Evolutionary conservation across 164 flowering plant genomes (phyloP), one percentile per base, ranked within the genome.

Genomic region (Akebia trifoliata): DNA sequence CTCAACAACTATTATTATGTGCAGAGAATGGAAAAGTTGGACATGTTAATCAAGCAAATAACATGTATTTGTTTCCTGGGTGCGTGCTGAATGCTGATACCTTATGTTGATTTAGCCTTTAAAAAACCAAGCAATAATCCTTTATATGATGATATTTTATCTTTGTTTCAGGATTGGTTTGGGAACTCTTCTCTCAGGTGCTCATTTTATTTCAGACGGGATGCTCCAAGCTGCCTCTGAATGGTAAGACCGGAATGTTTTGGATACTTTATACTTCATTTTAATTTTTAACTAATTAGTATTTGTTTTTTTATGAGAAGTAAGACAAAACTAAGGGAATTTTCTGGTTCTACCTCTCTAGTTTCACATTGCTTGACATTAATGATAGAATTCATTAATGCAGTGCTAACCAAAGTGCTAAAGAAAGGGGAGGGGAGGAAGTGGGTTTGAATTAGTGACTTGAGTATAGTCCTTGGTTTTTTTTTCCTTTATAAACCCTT

Each of bases 21-120:
- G 63, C 85, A 85, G 92, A 76, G 32, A 78, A 83, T 73, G 97
- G 99, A 43, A 86, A 86, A 72, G 62, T 77, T 37, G 97, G 97
- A 22, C 84, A 87, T 73, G 97, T 84, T 39, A 90, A 94, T 74
- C 99, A 94, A 77, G 99, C 97, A 67, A 90, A 94, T 72, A 94
- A 90, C 73, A 94, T 94, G 97, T 90, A 90, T 67, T 77, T 94
- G 57, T 94, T 94, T 68, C 99, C 99, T 6, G 99, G 99, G 99
- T 90, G 32, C 14, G 88, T 72, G 56, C 56, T 52, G 17, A 34
- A 53, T 42, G 56, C 56, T 52, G 17, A 34, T 55, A 37, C 54
- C 46, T 1, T 31, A 9, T 36, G n/a, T 14, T 17, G 8, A 20
- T 57, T 57, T 44, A 15, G 34, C 18, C 35, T 22, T 37, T 14